A percentile compares a stretch with the other conserved stretches of the same genome.
Conservation (phyloP, 192 early-diverging fungal species). For the Chytriomyces sp. region DNA sequence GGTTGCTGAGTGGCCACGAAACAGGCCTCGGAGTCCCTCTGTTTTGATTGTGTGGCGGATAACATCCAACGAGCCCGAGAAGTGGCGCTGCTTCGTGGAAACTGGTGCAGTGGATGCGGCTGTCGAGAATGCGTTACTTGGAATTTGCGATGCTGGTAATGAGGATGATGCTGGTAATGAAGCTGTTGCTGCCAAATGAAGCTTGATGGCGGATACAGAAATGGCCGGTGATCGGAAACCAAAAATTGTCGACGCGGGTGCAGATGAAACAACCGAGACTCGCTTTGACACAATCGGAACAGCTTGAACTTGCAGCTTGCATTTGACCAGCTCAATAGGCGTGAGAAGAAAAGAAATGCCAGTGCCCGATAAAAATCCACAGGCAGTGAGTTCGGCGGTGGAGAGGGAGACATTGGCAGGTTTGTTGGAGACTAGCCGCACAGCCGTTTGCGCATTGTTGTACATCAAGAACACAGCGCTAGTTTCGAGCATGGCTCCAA, state of each 20-base stretch:
- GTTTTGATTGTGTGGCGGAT: background rate
- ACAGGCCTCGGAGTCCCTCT: background rate
- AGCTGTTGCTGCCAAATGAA: background rate
- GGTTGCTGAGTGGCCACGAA: background rate
- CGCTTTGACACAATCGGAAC: background rate
- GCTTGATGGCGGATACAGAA: background rate
- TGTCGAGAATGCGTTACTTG: background rate
- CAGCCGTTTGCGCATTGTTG: background rate
- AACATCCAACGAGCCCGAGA: background rate
- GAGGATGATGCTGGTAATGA: background rate
- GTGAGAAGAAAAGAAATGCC: background rate
- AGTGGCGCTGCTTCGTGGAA: background rate
- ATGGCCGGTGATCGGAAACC: no score
- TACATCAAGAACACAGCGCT: background rate
- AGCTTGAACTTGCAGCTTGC: conserved; percentile 1
- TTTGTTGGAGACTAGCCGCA: background rate
- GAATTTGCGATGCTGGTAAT: background rate
- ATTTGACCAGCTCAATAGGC: background rate
- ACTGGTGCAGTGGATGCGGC: background rate
- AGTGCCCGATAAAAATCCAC: background rate
- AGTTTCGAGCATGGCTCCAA: background rate
- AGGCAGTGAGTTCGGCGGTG: background rate
- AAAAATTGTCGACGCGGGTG: background rate
- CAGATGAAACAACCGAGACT: no score
- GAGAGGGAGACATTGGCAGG: background rate